A percentile compares a stretch with the other conserved stretches of the same genome.
These are phyloP conservation scores for Skeletonema grethae DNA, from an alignment of 108 stramenopile species.

Conservation along the genomic window DNA sequence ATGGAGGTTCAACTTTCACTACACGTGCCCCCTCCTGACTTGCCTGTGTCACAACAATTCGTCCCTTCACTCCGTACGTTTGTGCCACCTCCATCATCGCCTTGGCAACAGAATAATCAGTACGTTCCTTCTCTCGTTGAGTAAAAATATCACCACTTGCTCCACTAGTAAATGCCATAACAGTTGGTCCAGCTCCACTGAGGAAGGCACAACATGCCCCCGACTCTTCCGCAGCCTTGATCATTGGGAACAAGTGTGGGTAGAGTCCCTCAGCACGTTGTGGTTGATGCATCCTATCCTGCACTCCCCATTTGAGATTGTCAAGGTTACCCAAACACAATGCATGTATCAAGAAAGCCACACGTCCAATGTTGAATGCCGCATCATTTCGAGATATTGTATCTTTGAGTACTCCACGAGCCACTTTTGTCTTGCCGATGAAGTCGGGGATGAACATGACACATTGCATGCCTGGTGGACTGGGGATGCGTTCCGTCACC, in stretches of 20 bases:
- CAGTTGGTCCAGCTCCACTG: conserved; percentile 96
- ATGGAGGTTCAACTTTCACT: conserved; percentile 84
- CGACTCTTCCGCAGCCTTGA: conserved; percentile 90
- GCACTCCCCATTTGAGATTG: conserved; percentile 89
- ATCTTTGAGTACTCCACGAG: conserved; percentile 77
- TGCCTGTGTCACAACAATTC: conserved; percentile 76
- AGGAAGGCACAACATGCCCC: conserved; percentile 95
- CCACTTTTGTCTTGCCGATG: conserved; percentile 95
- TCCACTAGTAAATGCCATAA: conserved; percentile 96
- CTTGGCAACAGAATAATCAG: conserved; percentile 90
- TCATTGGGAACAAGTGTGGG: conserved; percentile 94
- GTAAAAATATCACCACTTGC: conserved; percentile 98
- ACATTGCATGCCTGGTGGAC: conserved; percentile 88
- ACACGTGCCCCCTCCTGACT: conserved; percentile 86
- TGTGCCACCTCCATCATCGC: conserved; percentile 93
- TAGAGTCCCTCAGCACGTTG: conserved; percentile 92
- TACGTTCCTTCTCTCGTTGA: conserved; percentile 93
- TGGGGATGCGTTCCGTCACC: conserved; percentile 92
- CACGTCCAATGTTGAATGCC: conserved; percentile 96
- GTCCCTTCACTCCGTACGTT: conserved; percentile 76
- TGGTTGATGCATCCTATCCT: conserved; percentile 97
- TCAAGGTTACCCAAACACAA: conserved; percentile 89
- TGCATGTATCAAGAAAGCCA: conserved; percentile 94
- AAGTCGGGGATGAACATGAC: conserved; percentile 98
- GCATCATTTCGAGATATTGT: conserved; percentile 87